phyloP scores from a whole-genome alignment of 2,329 filamentous ascomycete genomes.

The Phaeosphaeriaceae sp. region DNA sequence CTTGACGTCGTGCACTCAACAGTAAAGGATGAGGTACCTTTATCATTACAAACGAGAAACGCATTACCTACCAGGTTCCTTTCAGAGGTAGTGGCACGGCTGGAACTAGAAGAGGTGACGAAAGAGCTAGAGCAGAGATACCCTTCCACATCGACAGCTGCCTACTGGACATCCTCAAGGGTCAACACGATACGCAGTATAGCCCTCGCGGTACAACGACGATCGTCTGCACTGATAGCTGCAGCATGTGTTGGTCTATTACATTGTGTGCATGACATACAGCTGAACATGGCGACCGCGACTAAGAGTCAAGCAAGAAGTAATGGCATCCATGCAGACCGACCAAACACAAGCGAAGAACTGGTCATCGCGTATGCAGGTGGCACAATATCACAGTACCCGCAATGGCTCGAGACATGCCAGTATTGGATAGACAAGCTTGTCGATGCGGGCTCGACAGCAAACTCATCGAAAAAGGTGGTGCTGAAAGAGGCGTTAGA shows the following conservation, averaged over 20 bases:
- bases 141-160: constrained; percentile 50
- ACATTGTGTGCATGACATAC: constrained; percentile 72
- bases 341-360: constrained; percentile 56
- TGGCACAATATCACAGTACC: constrained; percentile 80
- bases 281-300: constrained; percentile 30
- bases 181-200: constrained; percentile 70
- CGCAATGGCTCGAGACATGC: constrained; percentile 73
- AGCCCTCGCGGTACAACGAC: constrained; percentile 72
- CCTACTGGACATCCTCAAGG: constrained; percentile 66
- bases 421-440: constrained; percentile 70
- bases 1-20: constrained; percentile 61
- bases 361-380: constrained; percentile 81
- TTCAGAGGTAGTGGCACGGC: constrained; percentile 68
- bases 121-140: constrained; percentile 60
- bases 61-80: constrained; percentile 75
- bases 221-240: constrained; percentile 77
- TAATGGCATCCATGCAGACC: constrained; percentile 22
- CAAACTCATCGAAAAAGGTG: constrained; percentile 52
- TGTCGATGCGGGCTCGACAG: constrained; percentile 52
- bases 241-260: constrained; percentile 75
- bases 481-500: constrained; percentile 61
- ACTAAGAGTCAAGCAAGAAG: constrained; percentile 11
- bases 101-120: constrained; percentile 41
- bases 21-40: constrained; percentile 58
- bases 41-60: constrained; percentile 63